These are phyloP conservation scores for Claviceps pazoutovae DNA, from an alignment of 2,329 filamentous ascomycete species.

Conservation along the genomic window DNA sequence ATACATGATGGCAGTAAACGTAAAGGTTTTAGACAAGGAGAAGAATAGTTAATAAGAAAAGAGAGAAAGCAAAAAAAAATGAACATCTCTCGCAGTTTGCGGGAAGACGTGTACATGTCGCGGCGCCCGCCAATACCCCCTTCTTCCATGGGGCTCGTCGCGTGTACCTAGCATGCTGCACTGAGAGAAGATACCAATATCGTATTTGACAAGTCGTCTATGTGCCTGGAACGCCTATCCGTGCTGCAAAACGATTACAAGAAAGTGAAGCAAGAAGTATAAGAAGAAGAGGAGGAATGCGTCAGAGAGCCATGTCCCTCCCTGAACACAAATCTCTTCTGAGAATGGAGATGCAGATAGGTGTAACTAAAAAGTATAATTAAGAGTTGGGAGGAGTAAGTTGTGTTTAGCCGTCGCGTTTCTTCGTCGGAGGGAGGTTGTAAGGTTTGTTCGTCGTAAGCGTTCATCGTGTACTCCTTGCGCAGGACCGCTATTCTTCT, in stretches of 20 bases:
- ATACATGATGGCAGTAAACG: no score
- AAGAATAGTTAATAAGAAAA: no score
- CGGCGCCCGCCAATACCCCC: no score
- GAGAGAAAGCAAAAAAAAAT: no score
- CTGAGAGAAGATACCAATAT: no score
- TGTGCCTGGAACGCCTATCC: slow-evolving; percentile 2
- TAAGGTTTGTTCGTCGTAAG: not conserved
- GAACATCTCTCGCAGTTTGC: no score
- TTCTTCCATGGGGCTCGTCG: no score
- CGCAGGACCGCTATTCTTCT: not conserved
- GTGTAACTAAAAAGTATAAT: not conserved
- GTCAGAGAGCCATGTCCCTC: no score
- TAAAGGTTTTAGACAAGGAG: no score
- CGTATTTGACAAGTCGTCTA: not conserved
- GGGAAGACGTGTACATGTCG: no score
- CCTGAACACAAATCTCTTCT: not conserved
- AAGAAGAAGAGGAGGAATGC: not conserved
- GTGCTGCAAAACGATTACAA: not conserved
- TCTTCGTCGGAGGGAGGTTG: not conserved
- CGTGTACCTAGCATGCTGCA: no score
- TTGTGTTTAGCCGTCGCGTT: slow-evolving; percentile 1
- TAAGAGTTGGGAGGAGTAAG: not conserved
- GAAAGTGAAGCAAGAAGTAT: not conserved
- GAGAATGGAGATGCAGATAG: not conserved
- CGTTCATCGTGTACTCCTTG: not conserved